Evolutionary conservation across 768 basidiomycete genomes (phyloP).

Genomic region (Trametes meyenii): DNA sequence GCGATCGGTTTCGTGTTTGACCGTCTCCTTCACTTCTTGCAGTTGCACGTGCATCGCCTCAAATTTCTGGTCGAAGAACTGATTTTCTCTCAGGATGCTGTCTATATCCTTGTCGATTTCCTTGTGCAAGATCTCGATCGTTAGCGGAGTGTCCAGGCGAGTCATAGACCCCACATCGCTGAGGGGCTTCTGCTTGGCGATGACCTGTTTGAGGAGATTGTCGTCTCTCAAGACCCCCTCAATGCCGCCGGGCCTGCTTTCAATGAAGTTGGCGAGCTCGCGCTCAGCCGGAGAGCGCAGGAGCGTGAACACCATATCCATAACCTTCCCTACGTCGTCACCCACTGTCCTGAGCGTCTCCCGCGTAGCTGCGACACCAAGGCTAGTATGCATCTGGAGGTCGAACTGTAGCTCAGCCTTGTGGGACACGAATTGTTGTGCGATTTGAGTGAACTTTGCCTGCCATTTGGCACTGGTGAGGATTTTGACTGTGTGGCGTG

Average conservation of each 20-base stretch:
- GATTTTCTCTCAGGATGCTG: conserved; percentile 49
- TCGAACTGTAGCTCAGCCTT: conserved; percentile 33
- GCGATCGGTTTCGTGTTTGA: conserved; percentile 39
- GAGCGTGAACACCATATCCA: conserved; percentile 26
- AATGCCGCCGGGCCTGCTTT: conserved; percentile 6
- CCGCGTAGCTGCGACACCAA: conserved; percentile 24
- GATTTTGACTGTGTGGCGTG: conserved; percentile 26
- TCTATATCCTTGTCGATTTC: conserved; percentile 36
- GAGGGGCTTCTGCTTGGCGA: neutral
- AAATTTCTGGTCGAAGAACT: conserved; percentile 53
- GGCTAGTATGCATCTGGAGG: conserved; percentile 33
- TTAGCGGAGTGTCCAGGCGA: neutral
- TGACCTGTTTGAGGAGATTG: conserved; percentile 14
- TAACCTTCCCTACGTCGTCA: conserved; percentile 8
- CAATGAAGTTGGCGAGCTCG: conserved; percentile 19
- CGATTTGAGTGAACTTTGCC: conserved; percentile 22
- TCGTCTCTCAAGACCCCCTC: conserved; percentile 14
- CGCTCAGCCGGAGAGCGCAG: conserved; percentile 23
- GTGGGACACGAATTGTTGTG: conserved; percentile 26
- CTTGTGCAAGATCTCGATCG: neutral
- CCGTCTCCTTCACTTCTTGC: conserved; percentile 33
- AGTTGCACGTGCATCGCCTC: conserved; percentile 40
- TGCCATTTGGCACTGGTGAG: conserved; percentile 34
- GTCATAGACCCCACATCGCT: neutral
- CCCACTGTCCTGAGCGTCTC: neutral